Conservation (phyloP, 441 rosid genomes). For the Adansonia rubrostipa region DNA sequence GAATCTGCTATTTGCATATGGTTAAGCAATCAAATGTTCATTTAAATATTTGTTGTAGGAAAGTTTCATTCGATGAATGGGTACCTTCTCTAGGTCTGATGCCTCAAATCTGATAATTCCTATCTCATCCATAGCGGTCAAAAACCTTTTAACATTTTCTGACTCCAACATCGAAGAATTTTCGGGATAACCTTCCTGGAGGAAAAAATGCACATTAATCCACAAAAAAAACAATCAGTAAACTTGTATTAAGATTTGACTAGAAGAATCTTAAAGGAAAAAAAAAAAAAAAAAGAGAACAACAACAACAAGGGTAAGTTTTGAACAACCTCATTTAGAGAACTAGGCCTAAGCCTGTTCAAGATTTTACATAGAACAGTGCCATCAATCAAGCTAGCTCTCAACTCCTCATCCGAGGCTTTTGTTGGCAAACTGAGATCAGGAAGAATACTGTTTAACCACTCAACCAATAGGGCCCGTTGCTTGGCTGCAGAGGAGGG, state of each 20-base stretch:
- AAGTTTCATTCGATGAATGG: not conserved
- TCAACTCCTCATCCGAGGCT: conserved; percentile 58
- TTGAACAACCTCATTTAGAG: conserved; percentile 41
- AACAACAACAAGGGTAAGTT: not conserved
- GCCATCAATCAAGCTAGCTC: conserved; percentile 52
- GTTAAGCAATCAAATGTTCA: conserved; percentile 2
- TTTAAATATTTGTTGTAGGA: not conserved
- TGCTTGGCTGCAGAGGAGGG: conserved; percentile 41
- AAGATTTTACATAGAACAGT: conserved; percentile 46
- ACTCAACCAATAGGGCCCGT: conserved; percentile 48
- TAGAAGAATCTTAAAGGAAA: not conserved
- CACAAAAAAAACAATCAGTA: not conserved
- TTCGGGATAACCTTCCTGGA: conserved; percentile 44
- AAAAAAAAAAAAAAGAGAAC: too few relatives aligned
- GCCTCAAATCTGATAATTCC: conserved; percentile 52
- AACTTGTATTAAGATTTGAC: not conserved
- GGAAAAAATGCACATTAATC: conserved; percentile 24
- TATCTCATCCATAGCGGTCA: conserved; percentile 46
- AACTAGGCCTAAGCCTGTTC: conserved; percentile 44
- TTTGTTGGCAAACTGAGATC: conserved; percentile 38
- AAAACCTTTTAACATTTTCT: conserved; percentile 48
- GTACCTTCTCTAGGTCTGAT: conserved; percentile 66
- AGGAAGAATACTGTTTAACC: conserved; percentile 52
- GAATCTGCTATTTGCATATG: conserved; percentile 15
- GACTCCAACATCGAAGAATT: conserved; percentile 34